A percentile compares a stretch with the other conserved stretches of the same genome.
phyloP scores from a whole-genome alignment of 768 basidiomycete genomes.

The Phlegmacium glaucopus region DNA sequence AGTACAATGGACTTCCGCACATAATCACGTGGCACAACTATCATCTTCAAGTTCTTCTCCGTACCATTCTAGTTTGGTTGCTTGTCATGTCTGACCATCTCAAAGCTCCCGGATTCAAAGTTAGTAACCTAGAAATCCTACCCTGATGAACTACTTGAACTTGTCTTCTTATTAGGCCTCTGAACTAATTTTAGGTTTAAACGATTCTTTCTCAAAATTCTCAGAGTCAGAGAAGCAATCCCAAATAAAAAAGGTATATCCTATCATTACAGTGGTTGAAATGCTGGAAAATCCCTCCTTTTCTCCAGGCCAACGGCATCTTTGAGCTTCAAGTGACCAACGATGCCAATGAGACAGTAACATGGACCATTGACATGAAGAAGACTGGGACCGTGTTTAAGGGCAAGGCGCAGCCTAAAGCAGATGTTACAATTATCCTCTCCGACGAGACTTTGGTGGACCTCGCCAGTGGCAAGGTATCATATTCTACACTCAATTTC shows the following conservation, averaged over 20 bases:
- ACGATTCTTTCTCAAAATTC: slow-evolving; percentile 47
- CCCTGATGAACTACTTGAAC: neutral
- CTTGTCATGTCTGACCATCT: slow-evolving; percentile 64
- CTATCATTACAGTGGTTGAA: neutral
- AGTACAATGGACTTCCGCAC: too few species aligned
- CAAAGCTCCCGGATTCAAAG: slow-evolving; percentile 76
- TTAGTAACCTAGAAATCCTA: slow-evolving; percentile 14
- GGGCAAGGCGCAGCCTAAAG: slow-evolving; percentile 67
- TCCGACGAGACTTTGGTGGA: slow-evolving; percentile 72
- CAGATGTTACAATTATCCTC: slow-evolving; percentile 80
- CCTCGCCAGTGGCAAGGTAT: slow-evolving; percentile 71
- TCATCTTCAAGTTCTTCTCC: too few species aligned
- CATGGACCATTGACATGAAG: slow-evolving; percentile 95
- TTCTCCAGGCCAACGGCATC: slow-evolving; percentile 72
- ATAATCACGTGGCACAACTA: too few species aligned
- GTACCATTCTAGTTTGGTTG: too few species aligned
- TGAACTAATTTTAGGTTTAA: slow-evolving; percentile 54
- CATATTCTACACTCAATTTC: slow-evolving; percentile 6
- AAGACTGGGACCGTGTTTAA: slow-evolving; percentile 74
- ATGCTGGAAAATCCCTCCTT: slow-evolving; percentile 1
- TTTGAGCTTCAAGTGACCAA: slow-evolving; percentile 85
- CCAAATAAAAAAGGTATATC: slow-evolving; percentile 69
- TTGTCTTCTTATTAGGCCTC: slow-evolving; percentile 50
- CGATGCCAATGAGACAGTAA: slow-evolving; percentile 60
- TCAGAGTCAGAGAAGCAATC: slow-evolving; percentile 60